Percentiles rank a stretch among this genome's conserved stretches.
Evolutionary conservation across 106 monocot genomes (phyloP).

Genomic region (Amphibolis antarctica): DNA sequence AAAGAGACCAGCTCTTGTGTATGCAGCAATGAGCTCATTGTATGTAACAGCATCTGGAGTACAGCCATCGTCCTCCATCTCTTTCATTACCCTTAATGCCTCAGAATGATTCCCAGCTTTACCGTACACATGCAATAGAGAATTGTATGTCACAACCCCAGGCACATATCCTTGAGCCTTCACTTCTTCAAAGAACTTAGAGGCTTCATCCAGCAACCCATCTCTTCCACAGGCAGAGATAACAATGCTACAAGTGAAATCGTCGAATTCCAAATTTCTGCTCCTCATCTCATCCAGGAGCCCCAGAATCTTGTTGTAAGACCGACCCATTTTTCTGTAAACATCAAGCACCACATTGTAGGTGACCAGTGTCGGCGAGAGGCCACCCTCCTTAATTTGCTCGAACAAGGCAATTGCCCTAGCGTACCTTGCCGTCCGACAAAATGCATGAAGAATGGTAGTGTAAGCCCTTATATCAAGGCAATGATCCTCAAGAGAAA

Average conservation of each 20-base stretch:
- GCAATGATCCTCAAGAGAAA: conserved; percentile 35
- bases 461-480: conserved; percentile 79
- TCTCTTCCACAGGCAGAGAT: conserved; percentile 77
- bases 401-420: conserved; percentile 44
- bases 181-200: conserved; percentile 41
- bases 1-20: conserved; percentile 62
- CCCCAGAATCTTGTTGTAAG: conserved; percentile 40
- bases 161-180: conserved; percentile 47
- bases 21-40: conserved; percentile 77
- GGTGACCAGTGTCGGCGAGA: conserved; percentile 64
- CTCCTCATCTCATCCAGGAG: conserved; percentile 62
- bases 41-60: conserved; percentile 58
- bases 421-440: conserved; percentile 27
- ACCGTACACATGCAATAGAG: conserved; percentile 64
- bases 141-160: conserved; percentile 66
- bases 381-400: conserved; percentile 39
- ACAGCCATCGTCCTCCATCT: conserved; percentile 66
- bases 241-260: conserved; percentile 85
- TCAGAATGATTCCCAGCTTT: conserved; percentile 60
- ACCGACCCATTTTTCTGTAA: conserved; percentile 57
- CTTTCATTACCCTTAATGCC: conserved; percentile 51
- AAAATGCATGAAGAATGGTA: conserved; percentile 49
- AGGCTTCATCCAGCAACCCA: conserved; percentile 63
- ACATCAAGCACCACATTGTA: conserved; percentile 88
- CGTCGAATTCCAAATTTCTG: conserved; percentile 46